Evolutionary conservation across 176 grass and related monocot species (phyloP).

Genomic region (Oryza officinalis): DNA sequence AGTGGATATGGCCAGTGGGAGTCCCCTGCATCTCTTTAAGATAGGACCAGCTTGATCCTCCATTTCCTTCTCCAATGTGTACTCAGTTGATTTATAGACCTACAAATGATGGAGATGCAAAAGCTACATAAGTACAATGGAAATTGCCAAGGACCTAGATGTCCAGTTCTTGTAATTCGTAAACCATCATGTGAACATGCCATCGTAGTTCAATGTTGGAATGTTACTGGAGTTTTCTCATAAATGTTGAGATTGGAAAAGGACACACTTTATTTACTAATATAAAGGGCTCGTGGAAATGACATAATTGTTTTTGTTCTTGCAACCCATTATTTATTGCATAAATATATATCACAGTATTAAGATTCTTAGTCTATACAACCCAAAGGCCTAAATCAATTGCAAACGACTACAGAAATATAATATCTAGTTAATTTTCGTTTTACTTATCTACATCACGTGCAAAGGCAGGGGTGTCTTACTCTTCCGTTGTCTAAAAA

Average conservation of each 20-base stretch:
- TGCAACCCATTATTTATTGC: background rate
- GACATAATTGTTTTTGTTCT: background rate
- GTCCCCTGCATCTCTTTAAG: slow-evolving; percentile 42
- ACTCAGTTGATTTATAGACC: slow-evolving; percentile 17
- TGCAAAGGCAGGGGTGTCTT: too few species aligned
- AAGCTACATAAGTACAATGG: background rate
- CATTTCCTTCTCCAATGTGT: slow-evolving; percentile 8
- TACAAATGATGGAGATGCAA: background rate
- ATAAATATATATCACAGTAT: background rate
- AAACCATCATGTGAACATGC: background rate
- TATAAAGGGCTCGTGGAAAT: background rate
- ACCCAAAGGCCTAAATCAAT: background rate
- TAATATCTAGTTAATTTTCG: background rate
- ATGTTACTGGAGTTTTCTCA: background rate
- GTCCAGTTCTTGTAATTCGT: background rate
- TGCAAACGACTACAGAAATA: background rate
- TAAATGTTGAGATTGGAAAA: background rate
- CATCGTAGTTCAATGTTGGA: background rate
- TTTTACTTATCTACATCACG: background rate
- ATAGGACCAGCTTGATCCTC: background rate
- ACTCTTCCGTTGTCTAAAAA: too few species aligned
- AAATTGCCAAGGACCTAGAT: background rate
- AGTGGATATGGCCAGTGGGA: slow-evolving; percentile 54
- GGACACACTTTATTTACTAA: background rate
- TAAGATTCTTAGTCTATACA: background rate